Evolutionary conservation across 176 grass and related monocot genomes (phyloP).

Genomic region (Alloteropsis semialata): DNA sequence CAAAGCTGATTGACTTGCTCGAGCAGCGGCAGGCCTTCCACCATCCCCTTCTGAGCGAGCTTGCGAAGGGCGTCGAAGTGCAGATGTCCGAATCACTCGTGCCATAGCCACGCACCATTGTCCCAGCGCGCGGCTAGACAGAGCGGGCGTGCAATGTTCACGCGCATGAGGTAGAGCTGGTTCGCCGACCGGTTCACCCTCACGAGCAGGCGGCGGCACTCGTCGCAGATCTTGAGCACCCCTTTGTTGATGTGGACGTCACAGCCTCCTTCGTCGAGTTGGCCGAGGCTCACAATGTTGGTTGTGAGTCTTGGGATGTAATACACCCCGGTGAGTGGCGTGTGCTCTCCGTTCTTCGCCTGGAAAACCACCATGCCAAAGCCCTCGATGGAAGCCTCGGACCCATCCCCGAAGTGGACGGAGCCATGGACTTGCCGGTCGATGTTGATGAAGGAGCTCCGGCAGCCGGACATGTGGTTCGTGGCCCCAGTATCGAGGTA

Average conservation of each 20-base stretch:
- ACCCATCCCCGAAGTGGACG: neutral
- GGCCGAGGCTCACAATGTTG: neutral
- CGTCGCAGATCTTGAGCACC: neutral
- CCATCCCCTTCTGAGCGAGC: neutral
- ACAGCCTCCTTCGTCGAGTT: neutral
- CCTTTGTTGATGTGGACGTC: neutral
- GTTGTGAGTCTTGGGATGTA: neutral
- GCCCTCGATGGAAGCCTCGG: neutral
- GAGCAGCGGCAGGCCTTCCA: fast-evolving
- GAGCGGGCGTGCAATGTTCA: neutral
- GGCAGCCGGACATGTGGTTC: neutral
- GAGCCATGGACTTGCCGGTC: too few species aligned
- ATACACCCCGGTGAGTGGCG: neutral
- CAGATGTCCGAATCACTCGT: neutral
- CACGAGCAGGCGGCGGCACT: neutral
- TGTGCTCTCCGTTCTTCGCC: neutral
- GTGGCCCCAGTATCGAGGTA: neutral
- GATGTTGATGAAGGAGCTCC: too few species aligned
- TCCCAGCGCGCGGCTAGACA: neutral
- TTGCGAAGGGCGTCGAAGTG: neutral
- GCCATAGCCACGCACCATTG: neutral
- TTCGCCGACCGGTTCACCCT: neutral
- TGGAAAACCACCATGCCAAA: neutral
- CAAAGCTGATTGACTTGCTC: neutral
- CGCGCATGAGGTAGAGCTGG: neutral